Conservation (phyloP, 2,329 filamentous ascomycete genomes). For the Nemania sp. region DNA sequence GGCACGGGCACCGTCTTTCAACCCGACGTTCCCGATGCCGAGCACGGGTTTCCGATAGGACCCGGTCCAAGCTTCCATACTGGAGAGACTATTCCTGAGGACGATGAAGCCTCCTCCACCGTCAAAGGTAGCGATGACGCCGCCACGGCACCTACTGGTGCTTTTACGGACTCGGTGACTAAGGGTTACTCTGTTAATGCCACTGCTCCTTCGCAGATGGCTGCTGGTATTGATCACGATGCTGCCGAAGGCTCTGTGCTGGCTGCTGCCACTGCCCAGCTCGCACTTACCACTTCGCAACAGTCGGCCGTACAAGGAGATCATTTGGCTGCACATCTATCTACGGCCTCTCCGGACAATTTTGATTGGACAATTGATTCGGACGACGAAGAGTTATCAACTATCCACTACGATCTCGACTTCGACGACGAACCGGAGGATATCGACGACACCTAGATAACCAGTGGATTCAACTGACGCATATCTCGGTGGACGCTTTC, state of each 20-base stretch:
- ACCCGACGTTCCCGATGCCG: slow-evolving; percentile 40
- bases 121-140: slow-evolving; percentile 25
- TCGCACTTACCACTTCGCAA: background rate
- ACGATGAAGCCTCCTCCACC: slow-evolving; percentile 24
- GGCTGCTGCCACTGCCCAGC: background rate
- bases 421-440: background rate
- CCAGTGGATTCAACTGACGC: no score
- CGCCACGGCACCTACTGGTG: slow-evolving; percentile 17
- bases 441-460: background rate
- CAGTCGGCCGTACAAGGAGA: background rate
- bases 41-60: slow-evolving; percentile 34
- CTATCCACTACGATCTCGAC: no score
- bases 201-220: background rate
- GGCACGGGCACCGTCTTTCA: slow-evolving; percentile 54
- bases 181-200: slow-evolving; percentile 12
- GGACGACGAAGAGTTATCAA: background rate
- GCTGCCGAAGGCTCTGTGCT: background rate
- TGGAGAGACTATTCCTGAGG: slow-evolving; percentile 34
- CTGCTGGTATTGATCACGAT: background rate
- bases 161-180: slow-evolving; percentile 26
- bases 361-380: slow-evolving; percentile 13
- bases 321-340: no score
- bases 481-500: background rate
- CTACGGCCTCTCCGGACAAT: background rate
- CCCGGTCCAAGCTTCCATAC: slow-evolving; percentile 42